Evolutionary conservation across 2,329 filamentous ascomycete species (phyloP), one percentile per base, ranked within the genome.

Genomic region (Lasiodiplodia citricola): DNA sequence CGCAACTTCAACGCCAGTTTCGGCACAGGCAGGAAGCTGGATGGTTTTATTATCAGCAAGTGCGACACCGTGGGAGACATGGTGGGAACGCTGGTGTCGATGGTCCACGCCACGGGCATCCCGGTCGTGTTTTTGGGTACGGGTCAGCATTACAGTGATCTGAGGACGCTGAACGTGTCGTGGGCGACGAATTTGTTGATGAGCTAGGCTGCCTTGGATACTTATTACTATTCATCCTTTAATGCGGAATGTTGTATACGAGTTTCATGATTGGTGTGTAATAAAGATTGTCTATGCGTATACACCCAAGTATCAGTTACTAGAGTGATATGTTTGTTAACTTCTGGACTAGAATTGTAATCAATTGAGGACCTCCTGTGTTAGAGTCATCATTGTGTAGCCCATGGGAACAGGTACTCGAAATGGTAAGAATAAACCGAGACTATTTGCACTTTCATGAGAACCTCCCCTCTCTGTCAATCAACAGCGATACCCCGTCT

Each of bases 51-150:
- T 78, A 97, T 99, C 74, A 95, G 91, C 70, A 99, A 99, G 82
- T 98, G 96, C 79, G 96, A 99, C 82, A 99, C 96, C 0, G 96
- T 99, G 47, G 96, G 96, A n/a, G 95, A 97, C 82, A 98, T 98
- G 94, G 94, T 97, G 54, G 94, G 91, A 2, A 97, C 95, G 2
- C 84, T 99, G 71, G 96, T 99, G 71, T 97, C 93, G 78, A 95
- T 99, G 85, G 95, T 99, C 50, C 95, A 98, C 82, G 95, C 96
- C 3, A 99, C 96, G 3, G 93, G 95, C 35, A 96, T 99, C 56
- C 96, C 96, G 0, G 94, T 99, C 23, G 87, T 98, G 13, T 99
- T 99, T 77, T 87, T 99, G 73, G 96, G 91, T 2, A 87, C 89
- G 50, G 88, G 88, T 4, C 88, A 91, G 80, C 88, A 90, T 78